phyloP scores from a whole-genome alignment of 73 alveolate species.

The Halteria grandinella region DNA sequence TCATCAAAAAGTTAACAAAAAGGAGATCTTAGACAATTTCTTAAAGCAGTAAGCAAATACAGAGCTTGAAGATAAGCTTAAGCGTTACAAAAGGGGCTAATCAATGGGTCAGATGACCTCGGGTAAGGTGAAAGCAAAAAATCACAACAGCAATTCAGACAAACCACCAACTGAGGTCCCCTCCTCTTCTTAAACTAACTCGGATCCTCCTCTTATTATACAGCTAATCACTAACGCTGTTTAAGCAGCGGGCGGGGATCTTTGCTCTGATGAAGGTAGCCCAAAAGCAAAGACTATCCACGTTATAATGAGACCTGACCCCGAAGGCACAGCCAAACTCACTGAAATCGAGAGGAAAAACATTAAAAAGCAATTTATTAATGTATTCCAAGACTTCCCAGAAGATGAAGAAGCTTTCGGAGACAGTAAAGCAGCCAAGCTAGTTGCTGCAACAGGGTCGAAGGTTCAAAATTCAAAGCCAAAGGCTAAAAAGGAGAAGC shows the following conservation, averaged over 20 bases:
- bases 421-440: slow-evolving; percentile 45
- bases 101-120: slow-evolving; percentile 38
- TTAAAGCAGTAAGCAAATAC: slow-evolving; percentile 46
- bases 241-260: too few relatives aligned
- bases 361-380: slow-evolving; percentile 28
- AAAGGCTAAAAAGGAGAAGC: slow-evolving; percentile 29
- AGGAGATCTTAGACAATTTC: slow-evolving; percentile 62
- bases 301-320: slow-evolving; percentile 47
- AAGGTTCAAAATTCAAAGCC: not conserved
- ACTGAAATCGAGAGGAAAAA: slow-evolving; percentile 44
- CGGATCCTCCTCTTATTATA: not conserved
- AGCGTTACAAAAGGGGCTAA: slow-evolving; percentile 40
- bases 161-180: not conserved
- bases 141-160: not conserved
- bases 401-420: slow-evolving; percentile 45
- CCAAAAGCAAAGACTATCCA: slow-evolving; percentile 41
- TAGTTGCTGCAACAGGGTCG: slow-evolving; percentile 21
- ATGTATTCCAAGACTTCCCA: slow-evolving; percentile 18
- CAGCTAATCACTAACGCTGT: not conserved
- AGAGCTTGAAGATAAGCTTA: slow-evolving; percentile 35
- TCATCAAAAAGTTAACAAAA: slow-evolving; percentile 64
- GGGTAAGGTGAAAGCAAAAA: not conserved
- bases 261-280: slow-evolving; percentile 1
- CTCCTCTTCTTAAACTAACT: not conserved
- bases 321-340: slow-evolving; percentile 9